phyloP scores from a whole-genome alignment of 192 early-diverging fungal species.

The Mortierella antarctica region DNA sequence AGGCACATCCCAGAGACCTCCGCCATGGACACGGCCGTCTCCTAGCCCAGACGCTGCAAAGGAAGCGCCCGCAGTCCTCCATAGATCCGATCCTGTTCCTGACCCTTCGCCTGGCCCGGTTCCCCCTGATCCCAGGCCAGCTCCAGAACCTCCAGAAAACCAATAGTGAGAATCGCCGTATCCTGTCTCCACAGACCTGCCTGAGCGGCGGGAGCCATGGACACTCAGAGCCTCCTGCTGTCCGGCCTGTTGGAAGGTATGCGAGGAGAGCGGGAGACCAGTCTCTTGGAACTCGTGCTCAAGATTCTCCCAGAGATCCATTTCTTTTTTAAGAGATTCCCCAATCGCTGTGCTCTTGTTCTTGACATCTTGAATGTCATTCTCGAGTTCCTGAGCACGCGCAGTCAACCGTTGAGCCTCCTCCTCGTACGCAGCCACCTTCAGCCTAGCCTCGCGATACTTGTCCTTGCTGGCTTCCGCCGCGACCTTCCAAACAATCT shows the following conservation, averaged over 20 bases:
- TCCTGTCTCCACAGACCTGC: too few species aligned
- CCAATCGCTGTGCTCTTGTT: conserved; percentile 7
- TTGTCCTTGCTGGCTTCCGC: conserved; percentile 46
- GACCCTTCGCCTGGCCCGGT: neutral
- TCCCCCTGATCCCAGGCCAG: neutral
- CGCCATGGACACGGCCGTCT: too few species aligned
- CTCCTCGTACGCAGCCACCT: conserved; percentile 25
- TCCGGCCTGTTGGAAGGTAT: too few species aligned
- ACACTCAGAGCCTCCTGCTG: too few species aligned
- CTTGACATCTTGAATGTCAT: conserved; percentile 15
- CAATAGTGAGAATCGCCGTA: too few species aligned
- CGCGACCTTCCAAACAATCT: conserved; percentile 47
- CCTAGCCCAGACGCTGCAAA: too few species aligned
- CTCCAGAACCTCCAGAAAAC: neutral
- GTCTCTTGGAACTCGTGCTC: conserved; percentile 24
- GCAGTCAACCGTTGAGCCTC: conserved; percentile 17
- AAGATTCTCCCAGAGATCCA: conserved; percentile 37
- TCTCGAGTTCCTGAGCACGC: conserved; percentile 10
- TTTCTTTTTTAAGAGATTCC: conserved; percentile 32
- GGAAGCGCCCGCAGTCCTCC: too few species aligned
- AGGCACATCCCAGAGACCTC: too few species aligned
- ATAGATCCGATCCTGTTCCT: too few species aligned
- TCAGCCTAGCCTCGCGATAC: conserved; percentile 22
- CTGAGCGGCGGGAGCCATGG: too few species aligned
- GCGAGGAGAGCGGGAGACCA: too few species aligned